These are phyloP conservation scores for Beverwykella pulmonaria DNA, from an alignment of 495 filamentous ascomycete species.

Conservation along the genomic window DNA sequence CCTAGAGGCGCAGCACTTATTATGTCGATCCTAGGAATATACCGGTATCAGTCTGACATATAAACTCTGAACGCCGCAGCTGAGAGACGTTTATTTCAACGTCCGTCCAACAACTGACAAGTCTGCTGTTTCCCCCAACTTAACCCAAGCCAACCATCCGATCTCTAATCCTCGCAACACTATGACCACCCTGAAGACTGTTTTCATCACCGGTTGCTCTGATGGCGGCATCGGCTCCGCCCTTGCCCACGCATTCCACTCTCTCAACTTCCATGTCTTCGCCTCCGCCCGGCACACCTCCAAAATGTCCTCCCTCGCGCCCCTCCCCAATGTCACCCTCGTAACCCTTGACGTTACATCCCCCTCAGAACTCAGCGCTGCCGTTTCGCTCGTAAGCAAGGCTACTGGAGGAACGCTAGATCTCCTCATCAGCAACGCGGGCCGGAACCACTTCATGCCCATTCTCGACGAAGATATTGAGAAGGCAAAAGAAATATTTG, in stretches of 20 bases:
- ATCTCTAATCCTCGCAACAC: too few species aligned
- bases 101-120: too few species aligned
- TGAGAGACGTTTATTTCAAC: too few species aligned
- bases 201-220: constrained; percentile 57
- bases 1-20: too few species aligned
- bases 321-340: constrained; percentile 33
- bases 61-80: too few species aligned
- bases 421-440: constrained; percentile 53
- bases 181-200: neutral
- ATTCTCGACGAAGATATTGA: constrained; percentile 46
- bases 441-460: constrained; percentile 42
- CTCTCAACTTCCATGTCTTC: constrained; percentile 48
- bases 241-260: constrained; percentile 48
- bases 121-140: too few species aligned
- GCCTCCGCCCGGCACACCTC: constrained; percentile 47
- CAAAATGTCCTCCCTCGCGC: constrained; percentile 37
- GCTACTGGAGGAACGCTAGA: constrained; percentile 40
- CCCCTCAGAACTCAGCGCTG: constrained; percentile 19
- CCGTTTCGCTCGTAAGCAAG: constrained; percentile 10
- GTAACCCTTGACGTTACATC: constrained; percentile 27
- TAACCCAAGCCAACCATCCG: too few species aligned
- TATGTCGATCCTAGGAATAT: too few species aligned
- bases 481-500: constrained; percentile 40
- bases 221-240: constrained; percentile 52
- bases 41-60: too few species aligned